Evolutionary conservation across 495 filamentous ascomycete genomes (phyloP).

Genomic region (Cairneyella variabilis): DNA sequence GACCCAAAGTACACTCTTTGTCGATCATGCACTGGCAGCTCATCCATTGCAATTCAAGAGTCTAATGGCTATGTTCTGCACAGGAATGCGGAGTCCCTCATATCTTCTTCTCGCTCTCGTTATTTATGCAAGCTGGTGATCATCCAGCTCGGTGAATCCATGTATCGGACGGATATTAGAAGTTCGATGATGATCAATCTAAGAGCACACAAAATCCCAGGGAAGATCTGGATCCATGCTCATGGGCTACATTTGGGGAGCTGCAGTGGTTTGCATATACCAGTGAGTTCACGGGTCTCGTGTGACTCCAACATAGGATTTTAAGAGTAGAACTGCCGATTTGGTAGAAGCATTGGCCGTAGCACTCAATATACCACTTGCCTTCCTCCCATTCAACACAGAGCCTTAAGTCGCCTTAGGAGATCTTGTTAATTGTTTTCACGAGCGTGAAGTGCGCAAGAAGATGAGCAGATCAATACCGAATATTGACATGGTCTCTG

Average conservation of each 20-base stretch:
- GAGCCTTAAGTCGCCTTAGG: neutral
- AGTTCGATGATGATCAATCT: neutral
- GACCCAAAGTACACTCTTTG: no score
- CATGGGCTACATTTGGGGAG: neutral
- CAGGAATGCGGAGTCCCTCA: neutral
- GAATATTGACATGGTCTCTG: neutral
- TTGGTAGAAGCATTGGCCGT: neutral
- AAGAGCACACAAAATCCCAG: neutral
- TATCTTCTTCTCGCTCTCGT: neutral
- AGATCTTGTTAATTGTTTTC: neutral
- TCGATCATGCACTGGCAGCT: neutral
- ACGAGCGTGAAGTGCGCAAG: neutral
- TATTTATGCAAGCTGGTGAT: neutral
- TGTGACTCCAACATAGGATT: neutral
- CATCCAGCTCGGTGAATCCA: neutral
- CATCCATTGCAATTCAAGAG: neutral
- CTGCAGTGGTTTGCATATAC: neutral
- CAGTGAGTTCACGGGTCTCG: neutral
- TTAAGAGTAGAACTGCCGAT: neutral
- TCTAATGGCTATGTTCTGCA: neutral
- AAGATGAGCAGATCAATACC: no score
- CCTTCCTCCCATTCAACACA: neutral
- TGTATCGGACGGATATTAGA: neutral
- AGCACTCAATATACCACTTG: neutral
- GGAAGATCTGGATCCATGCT: neutral